These are phyloP conservation scores for Fraxinus cuspidata DNA, from an alignment of 257 asterid genomes.

Conservation along the genomic window DNA sequence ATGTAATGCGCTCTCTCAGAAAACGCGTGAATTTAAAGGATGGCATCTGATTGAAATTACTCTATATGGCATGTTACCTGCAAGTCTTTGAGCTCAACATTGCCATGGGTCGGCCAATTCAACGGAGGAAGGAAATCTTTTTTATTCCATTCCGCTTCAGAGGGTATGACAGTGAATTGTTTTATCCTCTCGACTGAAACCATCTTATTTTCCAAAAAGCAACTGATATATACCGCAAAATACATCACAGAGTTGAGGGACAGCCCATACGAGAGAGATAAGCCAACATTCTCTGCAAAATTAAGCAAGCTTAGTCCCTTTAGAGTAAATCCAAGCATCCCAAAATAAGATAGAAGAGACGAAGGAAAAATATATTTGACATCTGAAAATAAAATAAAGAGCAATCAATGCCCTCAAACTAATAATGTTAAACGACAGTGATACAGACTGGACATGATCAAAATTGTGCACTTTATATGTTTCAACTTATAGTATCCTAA, in stretches of 20 bases:
- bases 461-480: neutral
- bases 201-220: conserved; percentile 89
- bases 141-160: conserved; percentile 89
- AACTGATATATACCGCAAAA: conserved; percentile 67
- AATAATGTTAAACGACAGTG: neutral
- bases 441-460: neutral
- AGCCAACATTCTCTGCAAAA: conserved; percentile 79
- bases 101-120: conserved; percentile 80
- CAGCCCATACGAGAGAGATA: conserved; percentile 85
- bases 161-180: conserved; percentile 72
- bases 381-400: neutral
- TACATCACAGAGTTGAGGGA: conserved; percentile 72
- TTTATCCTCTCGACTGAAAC: conserved; percentile 96
- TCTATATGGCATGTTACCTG: conserved; percentile 39
- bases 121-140: conserved; percentile 61
- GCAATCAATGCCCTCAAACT: neutral
- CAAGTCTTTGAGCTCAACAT: conserved; percentile 61
- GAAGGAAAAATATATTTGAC: neutral
- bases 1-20: neutral
- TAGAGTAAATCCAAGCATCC: neutral
- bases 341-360: neutral
- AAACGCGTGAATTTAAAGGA: neutral
- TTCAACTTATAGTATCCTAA: neutral
- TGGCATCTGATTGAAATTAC: neutral
- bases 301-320: conserved; percentile 15